Percentiles rank a stretch among this genome's conserved stretches.
phyloP scores from a whole-genome alignment of 805 yeast species.

The Candida maris region DNA sequence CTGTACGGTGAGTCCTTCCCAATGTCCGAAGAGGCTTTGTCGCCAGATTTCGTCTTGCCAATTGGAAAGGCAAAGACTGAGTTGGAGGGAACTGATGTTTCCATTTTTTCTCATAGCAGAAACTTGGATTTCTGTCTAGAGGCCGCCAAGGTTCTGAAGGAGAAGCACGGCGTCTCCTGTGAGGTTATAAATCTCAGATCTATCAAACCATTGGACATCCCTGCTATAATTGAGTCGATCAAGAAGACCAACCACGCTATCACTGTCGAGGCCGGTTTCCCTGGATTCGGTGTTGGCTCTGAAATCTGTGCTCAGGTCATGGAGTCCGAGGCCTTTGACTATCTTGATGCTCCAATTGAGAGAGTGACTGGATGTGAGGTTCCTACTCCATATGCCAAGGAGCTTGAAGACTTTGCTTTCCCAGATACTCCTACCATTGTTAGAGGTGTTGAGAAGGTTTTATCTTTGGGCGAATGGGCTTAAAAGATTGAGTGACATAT shows the following conservation, averaged over 20 bases:
- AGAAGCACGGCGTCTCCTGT: constrained; percentile 81
- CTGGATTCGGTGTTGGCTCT: constrained; percentile 97
- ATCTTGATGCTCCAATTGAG: constrained; percentile 96
- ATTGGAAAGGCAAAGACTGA: constrained; percentile 95
- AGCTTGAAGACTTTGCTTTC: constrained; percentile 97
- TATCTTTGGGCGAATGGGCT: constrained; percentile 49
- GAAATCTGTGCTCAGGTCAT: constrained; percentile 96
- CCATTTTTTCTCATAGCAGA: constrained; percentile 89
- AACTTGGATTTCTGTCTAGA: constrained; percentile 80
- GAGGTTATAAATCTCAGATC: constrained; percentile 96
- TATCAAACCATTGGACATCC: constrained; percentile 93
- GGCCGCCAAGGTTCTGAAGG: constrained; percentile 84
- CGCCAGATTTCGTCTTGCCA: constrained; percentile 87
- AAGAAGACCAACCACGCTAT: constrained; percentile 96
- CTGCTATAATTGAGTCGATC: constrained; percentile 78
- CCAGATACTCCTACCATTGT: constrained; percentile 90
- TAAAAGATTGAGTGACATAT: constrained; percentile 8
- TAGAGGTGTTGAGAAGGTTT: constrained; percentile 79
- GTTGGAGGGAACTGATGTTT: constrained; percentile 85
- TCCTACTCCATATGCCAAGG: constrained; percentile 97
- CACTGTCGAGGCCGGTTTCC: constrained; percentile 97
- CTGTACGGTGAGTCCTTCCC: constrained; percentile 90
- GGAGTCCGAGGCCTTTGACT: constrained; percentile 98
- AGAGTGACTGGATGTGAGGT: constrained; percentile 99
- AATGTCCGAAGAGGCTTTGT: constrained; percentile 81